phyloP scores from a whole-genome alignment of 225 moss, liverwort and hornwort genomes.

The Pseudisothecium myosuroides region DNA sequence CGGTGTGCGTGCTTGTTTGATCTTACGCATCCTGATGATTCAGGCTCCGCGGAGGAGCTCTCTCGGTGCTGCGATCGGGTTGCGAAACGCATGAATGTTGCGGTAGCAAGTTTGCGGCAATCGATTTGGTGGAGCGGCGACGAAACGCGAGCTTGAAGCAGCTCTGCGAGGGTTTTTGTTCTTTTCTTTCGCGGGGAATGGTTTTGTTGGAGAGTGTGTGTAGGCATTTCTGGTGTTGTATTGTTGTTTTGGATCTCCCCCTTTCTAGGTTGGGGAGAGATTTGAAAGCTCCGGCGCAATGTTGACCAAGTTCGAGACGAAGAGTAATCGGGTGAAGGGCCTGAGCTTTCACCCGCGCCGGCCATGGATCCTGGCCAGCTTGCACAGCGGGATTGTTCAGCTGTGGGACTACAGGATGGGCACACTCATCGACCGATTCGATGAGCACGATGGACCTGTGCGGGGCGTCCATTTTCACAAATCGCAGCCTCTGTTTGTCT shows the following conservation, averaged over 20 bases:
- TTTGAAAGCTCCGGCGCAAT: constrained; percentile 28
- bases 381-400: constrained; percentile 98
- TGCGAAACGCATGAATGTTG: background rate
- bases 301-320: constrained; percentile 99
- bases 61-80: constrained; percentile 3
- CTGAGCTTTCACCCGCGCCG: constrained; percentile 96
- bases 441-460: constrained; percentile 97
- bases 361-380: constrained; percentile 97
- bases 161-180: background rate
- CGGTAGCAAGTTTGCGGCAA: background rate
- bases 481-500: constrained; percentile 96
- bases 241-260: background rate
- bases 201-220: background rate
- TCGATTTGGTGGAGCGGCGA: background rate
- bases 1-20: background rate
- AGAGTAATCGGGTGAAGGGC: constrained; percentile 99
- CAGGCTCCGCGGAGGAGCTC: background rate
- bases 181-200: background rate
- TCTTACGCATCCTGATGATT: background rate
- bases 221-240: background rate
- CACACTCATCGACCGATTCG: constrained; percentile 93
- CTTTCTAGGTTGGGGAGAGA: background rate
- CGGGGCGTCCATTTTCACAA: constrained; percentile 98
- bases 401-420: constrained; percentile 99
- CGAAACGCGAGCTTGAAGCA: background rate